phyloP scores from a whole-genome alignment of 1,139 yeast species.

The Debaryomyces udenii region DNA sequence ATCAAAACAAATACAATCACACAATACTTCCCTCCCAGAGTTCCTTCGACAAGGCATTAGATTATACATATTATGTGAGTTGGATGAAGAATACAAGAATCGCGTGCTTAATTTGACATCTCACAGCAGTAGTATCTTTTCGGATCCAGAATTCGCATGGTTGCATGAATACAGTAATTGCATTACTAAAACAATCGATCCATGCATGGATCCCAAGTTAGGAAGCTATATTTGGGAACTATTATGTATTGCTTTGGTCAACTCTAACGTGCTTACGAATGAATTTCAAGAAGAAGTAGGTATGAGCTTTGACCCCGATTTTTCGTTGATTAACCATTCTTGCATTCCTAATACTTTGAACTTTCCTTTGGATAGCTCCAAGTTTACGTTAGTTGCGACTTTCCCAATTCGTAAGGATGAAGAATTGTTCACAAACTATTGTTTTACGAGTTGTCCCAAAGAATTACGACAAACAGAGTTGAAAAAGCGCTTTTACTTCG shows the following conservation, averaged over 20 bases:
- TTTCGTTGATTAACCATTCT: slow-evolving; percentile 36
- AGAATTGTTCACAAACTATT: slow-evolving; percentile 35
- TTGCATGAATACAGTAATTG: slow-evolving; percentile 3
- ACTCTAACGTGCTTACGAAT: slow-evolving; percentile 27
- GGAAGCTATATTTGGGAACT: slow-evolving; percentile 8
- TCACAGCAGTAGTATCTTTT: slow-evolving; percentile 8
- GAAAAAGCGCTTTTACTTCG: slow-evolving; percentile 29
- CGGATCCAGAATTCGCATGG: neutral
- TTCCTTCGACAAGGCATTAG: slow-evolving; percentile 12
- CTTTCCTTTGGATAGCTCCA: slow-evolving; percentile 20
- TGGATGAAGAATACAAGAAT: slow-evolving; percentile 5
- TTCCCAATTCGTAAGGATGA: slow-evolving; percentile 22
- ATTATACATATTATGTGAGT: slow-evolving; percentile 9
- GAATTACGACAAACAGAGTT: slow-evolving; percentile 24
- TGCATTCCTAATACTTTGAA: slow-evolving; percentile 33
- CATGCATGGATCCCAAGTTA: neutral
- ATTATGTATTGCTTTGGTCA: slow-evolving; percentile 24
- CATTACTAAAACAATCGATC: slow-evolving; percentile 2
- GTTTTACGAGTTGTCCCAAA: slow-evolving; percentile 26
- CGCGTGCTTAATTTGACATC: slow-evolving; percentile 10
- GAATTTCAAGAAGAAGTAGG: slow-evolving; percentile 30
- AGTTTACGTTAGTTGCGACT: slow-evolving; percentile 22
- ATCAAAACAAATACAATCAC: neutral
- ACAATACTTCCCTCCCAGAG: slow-evolving; percentile 1
- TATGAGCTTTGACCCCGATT: slow-evolving; percentile 35